phyloP scores from a whole-genome alignment of 2,329 filamentous ascomycete genomes.

The Graphiopsis chlorocephala region DNA sequence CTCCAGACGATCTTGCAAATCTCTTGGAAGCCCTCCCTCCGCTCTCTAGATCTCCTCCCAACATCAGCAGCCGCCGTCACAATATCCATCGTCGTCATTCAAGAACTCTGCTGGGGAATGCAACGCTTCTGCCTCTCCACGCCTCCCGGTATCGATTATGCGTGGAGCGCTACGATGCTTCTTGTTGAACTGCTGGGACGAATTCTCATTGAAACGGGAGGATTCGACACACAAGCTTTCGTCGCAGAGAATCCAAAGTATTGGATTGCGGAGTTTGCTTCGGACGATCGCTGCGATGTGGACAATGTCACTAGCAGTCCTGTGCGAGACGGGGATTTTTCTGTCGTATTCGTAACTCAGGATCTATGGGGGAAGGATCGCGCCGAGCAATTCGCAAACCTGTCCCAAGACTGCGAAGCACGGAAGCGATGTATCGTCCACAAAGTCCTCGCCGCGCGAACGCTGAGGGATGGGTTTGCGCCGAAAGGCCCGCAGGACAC shows the following conservation, averaged over 20 bases:
- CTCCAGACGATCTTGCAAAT: not conserved
- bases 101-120: not conserved
- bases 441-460: not conserved
- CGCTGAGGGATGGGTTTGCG: not conserved
- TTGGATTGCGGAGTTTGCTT: not conserved
- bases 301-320: not conserved
- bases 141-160: not conserved
- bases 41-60: not conserved
- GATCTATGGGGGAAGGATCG: not conserved
- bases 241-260: not conserved
- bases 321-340: not conserved
- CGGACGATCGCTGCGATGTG: not conserved
- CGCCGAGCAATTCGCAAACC: not conserved
- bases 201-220: not conserved
- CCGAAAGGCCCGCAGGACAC: not conserved
- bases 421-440: not conserved
- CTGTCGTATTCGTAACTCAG: not conserved
- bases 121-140: not conserved
- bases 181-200: not conserved
- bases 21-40: not conserved
- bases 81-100: not conserved
- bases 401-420: not conserved
- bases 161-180: not conserved
- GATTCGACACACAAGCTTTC: not conserved
- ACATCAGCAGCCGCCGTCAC: not conserved